Evolutionary conservation across 169 alveolate genomes (phyloP), one percentile per base, ranked within the genome.

Genomic region (Cryptosporidium ubiquitum): DNA sequence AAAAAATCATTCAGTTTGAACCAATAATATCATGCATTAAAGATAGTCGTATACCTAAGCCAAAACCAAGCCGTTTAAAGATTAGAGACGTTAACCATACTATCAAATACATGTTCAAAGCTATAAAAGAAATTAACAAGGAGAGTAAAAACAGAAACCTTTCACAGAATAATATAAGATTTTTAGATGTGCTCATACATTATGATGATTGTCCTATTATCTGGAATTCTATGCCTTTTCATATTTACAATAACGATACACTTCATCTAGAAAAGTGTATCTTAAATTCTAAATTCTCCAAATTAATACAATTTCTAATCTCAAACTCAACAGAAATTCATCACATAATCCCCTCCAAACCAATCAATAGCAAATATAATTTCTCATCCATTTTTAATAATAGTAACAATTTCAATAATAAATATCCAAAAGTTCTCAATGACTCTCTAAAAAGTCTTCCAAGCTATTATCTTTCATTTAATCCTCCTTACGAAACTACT

Each of bases 171-270:
- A 10, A 51, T 33, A 70, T 42, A 26, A 70, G 31, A 44, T 31
- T 47, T 42, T 37, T 74, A 55, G 86, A 74, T 57, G 12, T 74
- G 20, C 37, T 74, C 51, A 20, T 74, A 60, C 86, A 74, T 74
- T 74, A 74, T 60, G 86, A 74, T 52, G 86, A 74, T 74, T 74
- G 86, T 57, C 86, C 86, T 39, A 31, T 57, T 6, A 74, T 74
- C 20, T 74, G 86, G 86, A 29, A 74, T 31, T 57, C 86, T 55
- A 74, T 74, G 60, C 84, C 84, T 2, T 40, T 44, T 70, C 20
- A 31, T 70, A 44, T 70, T 44, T 44, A 44, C 58, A 7, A 52
- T 20, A 70, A 70, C 40, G 70, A 74, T n/a, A 57, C 35, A n/a
- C 37, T 47, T 33, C 40, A 74, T 57, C 10, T 74, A 4, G 86